Evolutionary conservation across 208 protist species (phyloP).

Genomic region (Trypanosoma lewisi): DNA sequence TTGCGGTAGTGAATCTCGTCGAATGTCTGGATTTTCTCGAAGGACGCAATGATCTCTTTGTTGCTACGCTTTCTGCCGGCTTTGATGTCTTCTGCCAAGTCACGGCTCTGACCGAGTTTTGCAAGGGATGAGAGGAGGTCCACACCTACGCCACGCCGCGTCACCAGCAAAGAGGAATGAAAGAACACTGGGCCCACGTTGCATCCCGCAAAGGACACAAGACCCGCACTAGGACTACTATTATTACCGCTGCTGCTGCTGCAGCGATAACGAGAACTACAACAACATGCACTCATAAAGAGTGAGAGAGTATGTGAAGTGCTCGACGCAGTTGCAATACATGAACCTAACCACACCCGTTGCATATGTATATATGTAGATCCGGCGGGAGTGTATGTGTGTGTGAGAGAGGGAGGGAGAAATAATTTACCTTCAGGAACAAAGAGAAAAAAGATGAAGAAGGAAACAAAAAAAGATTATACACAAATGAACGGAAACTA

Average conservation of each 20-base stretch:
- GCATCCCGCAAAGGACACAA: background rate
- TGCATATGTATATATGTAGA: conserved; percentile 5
- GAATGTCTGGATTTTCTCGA: conserved; percentile 79
- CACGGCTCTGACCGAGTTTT: conserved; percentile 81
- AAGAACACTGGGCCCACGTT: background rate
- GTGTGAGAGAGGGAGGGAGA: background rate
- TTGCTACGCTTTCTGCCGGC: conserved; percentile 71
- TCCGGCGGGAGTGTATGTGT: too few species aligned
- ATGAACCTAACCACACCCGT: background rate
- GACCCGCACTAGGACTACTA: background rate
- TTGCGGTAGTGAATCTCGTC: conserved; percentile 89
- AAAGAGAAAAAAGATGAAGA: background rate
- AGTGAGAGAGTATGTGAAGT: background rate
- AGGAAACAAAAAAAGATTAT: too few species aligned
- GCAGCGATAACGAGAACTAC: background rate
- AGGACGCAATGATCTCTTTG: conserved; percentile 77
- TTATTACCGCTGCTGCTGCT: background rate
- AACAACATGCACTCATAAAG: background rate
- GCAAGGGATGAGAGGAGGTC: conserved; percentile 74
- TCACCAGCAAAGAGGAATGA: conserved; percentile 10
- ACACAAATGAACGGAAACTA: too few species aligned
- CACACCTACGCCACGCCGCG: conserved; percentile 44
- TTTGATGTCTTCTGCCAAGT: conserved; percentile 72
- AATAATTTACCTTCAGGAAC: background rate
- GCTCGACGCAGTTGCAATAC: background rate